A percentile compares a stretch with the other conserved stretches of the same genome.
Conservation (phyloP, 2,329 filamentous ascomycete species). For the Diplodia scrobiculata region DNA sequence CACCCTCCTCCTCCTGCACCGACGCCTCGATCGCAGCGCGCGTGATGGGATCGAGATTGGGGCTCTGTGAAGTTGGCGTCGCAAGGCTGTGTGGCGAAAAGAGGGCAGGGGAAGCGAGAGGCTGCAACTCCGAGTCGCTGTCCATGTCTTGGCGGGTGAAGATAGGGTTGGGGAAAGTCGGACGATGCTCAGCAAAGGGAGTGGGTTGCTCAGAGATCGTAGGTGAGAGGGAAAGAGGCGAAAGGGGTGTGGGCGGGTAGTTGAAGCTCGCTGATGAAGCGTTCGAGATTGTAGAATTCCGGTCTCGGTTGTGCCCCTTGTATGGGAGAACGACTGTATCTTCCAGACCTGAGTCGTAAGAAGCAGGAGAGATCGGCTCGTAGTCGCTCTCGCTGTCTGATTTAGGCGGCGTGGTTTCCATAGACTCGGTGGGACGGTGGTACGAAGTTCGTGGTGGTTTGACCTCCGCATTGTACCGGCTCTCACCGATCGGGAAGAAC, state of each 20-base stretch:
- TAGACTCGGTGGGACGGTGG: constrained; percentile 12
- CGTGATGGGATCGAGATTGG: constrained; percentile 18
- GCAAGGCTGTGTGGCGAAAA: constrained; percentile 13
- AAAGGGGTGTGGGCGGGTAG: constrained; percentile 23
- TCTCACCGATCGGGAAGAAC: neutral
- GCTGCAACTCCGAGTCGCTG: constrained; percentile 3
- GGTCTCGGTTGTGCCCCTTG: constrained; percentile 23
- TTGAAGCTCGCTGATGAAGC: constrained; percentile 22
- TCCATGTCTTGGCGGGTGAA: constrained; percentile 24
- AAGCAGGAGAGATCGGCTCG: constrained; percentile 1
- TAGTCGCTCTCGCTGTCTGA: constrained; percentile 20
- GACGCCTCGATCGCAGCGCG: constrained; percentile 23
- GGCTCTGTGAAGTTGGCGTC: constrained; percentile 9
- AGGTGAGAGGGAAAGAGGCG: constrained; percentile 13
- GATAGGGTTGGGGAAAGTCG: constrained; percentile 1
- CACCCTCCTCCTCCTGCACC: constrained; percentile 21
- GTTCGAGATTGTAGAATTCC: constrained; percentile 27
- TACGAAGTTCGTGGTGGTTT: neutral
- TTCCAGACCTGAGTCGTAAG: constrained; percentile 11
- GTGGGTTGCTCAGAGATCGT: constrained; percentile 14
- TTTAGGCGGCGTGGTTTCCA: constrained; percentile 12
- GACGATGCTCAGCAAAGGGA: constrained; percentile 8
- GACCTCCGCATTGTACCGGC: neutral
- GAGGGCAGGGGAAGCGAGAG: constrained; percentile 12
- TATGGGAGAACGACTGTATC: constrained; percentile 16